Evolutionary conservation across 139 green algal species (phyloP), one percentile per base, ranked within the genome.

Genomic region (Chara braunii): DNA sequence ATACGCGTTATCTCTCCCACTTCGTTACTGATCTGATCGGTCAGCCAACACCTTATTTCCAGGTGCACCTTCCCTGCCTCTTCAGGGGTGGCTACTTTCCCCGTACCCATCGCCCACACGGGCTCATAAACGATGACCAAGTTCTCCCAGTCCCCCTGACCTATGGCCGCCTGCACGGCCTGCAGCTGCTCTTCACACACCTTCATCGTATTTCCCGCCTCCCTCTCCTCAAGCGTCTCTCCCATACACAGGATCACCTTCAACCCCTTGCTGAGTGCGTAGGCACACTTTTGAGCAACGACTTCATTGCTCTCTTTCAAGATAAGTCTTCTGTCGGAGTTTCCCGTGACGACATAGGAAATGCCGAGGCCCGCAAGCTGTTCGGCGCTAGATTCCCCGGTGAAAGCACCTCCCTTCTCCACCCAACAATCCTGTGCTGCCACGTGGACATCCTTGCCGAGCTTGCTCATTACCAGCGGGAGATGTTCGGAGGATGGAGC

Each of bases 121-220:
- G 94, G 94, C 84, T 99, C 94, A 56, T 99, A 99, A 0, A 93
- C 94, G 36, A 99, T 76, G 3, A 99, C 94, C 1, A 77, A 33
- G 33, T 77, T 50, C 22, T 70, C 59, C 68, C 68, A 77, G 74
- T 95, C 82, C n/a, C n/a, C n/a, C n/a, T n/a, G n/a, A n/a, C n/a
- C n/a, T n/a, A n/a, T n/a, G n/a, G n/a, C n/a, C n/a, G n/a, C n/a
- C 67, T 69, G 61, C 57, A 32, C n/a, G n/a, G 74, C 68, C 34
- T 56, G 30, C 23, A 81, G 60, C 68, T 78, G 68, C 60, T 8
- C 37, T 14, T 43, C 36, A 44, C 50, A 61, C 11, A 81, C 67
- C n/a, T 63, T 33, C 9, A 78, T 12, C 11, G 70, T 78, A 3
- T 85, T 29, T 1, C 88, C 87, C 30, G 43, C 64, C 67, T 97